Evolutionary conservation across 768 basidiomycete genomes (phyloP), one percentile per base, ranked within the genome.

Genomic region (Saitozyma podzolica): DNA sequence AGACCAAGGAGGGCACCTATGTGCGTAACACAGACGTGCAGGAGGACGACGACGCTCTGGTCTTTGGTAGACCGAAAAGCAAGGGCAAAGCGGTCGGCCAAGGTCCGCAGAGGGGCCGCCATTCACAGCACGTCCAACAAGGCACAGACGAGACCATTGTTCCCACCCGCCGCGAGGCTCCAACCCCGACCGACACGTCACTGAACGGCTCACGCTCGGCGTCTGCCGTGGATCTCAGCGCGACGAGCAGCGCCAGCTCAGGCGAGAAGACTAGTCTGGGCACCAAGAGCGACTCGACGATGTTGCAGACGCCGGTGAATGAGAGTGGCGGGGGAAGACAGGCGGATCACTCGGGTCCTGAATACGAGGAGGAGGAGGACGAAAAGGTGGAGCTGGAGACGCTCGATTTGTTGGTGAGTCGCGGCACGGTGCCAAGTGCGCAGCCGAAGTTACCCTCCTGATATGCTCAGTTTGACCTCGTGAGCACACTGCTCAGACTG

Each of bases 381-480:
- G 45, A 47, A 64, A 54, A 54, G 56, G 59, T 17, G 29, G 49
- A 59, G 52, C 43, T 50, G 14, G 16, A 47, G 9, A 55, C 39
- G 45, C 39, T 73, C n/a, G 65, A 69, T n/a, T 52, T 65, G n/a
- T 58, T 70, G 45, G 71, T 73, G 17, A 57, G 71, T 61, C 29
- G 37, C 13, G 13, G 6, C 45, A 39, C 20, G 6, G 40, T 39
- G 14, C 19, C 29, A 0, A 17, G 16, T 40, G 6, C 19, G 9
- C 40, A 3, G 43, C 13, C 42, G 29, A 1, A 16, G 57, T 56
- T 55, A 17, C 29, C 29, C 29, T 29, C 29, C 29, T 29, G 29
- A 63, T 45, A 40, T 29, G 1, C n/a, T 0, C 59, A 72, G 72
- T 68, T 61, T 29, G 64, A 73, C 17, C 66, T 76, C n/a, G 68